A percentile compares a stretch with the other conserved stretches of the same genome.
phyloP scores from a whole-genome alignment of 345 rosid genomes.

The Populus nigra region DNA sequence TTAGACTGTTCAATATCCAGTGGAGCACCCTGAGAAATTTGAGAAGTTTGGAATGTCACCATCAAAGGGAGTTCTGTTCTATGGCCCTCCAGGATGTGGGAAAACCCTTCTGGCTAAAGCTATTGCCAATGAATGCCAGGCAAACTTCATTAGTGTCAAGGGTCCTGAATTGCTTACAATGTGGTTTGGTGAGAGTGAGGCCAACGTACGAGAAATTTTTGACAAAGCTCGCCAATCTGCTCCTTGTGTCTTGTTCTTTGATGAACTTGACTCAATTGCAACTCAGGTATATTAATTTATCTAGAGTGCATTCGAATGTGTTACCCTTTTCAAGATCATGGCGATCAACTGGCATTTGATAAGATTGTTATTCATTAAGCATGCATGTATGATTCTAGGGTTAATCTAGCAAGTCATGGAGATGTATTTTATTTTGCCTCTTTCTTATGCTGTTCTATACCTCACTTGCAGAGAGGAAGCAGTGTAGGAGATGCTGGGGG shows the following conservation, averaged over 20 bases:
- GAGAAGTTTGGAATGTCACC: slow-evolving; percentile 98
- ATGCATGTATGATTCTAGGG: background rate
- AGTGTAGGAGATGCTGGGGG: slow-evolving; percentile 94
- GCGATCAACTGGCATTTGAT: background rate
- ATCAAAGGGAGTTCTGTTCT: slow-evolving; percentile 92
- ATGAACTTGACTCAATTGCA: slow-evolving; percentile 95
- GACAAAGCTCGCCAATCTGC: slow-evolving; percentile 97
- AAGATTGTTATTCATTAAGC: background rate
- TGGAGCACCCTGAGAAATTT: slow-evolving; percentile 97
- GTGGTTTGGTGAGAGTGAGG: slow-evolving; percentile 99
- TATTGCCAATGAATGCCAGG: slow-evolving; percentile 95
- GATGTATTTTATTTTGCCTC: background rate
- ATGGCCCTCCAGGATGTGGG: slow-evolving; percentile 98
- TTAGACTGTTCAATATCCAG: slow-evolving; percentile 98
- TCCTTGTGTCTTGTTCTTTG: slow-evolving; percentile 91
- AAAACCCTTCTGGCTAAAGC: slow-evolving; percentile 98
- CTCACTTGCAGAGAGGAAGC: slow-evolving; percentile 70
- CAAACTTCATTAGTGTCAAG: slow-evolving; percentile 91
- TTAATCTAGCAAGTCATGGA: background rate
- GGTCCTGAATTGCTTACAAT: slow-evolving; percentile 95
- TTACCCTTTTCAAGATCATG: background rate
- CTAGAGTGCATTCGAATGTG: background rate
- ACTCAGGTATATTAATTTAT: slow-evolving; percentile 55
- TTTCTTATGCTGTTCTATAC: slow-evolving; percentile 1
- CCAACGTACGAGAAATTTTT: slow-evolving; percentile 91